A percentile compares a stretch with the other conserved stretches of the same genome.
These are phyloP conservation scores for Tetradesmus lagerheimii DNA, from an alignment of 139 green algal species.

Conservation along the genomic window DNA sequence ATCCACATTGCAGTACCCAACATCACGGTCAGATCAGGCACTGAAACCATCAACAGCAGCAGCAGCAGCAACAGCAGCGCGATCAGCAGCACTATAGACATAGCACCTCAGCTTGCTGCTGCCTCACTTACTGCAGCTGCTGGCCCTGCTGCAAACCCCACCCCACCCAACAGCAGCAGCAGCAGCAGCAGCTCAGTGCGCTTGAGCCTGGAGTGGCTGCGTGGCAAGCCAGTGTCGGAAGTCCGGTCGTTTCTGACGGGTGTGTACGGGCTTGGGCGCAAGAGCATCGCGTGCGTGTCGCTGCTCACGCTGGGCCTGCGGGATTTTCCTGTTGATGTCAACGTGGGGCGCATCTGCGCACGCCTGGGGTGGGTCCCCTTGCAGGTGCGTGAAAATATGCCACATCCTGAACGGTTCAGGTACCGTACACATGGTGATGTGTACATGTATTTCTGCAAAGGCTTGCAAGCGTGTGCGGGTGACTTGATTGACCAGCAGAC, in stretches of 20 bases:
- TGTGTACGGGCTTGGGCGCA: slow-evolving; percentile 75
- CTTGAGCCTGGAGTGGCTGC: slow-evolving; percentile 76
- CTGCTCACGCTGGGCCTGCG: slow-evolving; percentile 70
- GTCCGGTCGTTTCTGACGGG: slow-evolving; percentile 35
- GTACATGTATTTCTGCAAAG: no score
- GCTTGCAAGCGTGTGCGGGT: no score
- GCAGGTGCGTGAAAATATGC: slow-evolving; percentile 38
- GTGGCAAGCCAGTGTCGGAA: slow-evolving; percentile 48
- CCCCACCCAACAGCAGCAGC: background rate
- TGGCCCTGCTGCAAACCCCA: background rate
- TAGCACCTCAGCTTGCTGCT: background rate
- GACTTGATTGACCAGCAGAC: no score
- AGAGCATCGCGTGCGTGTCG: slow-evolving; percentile 82
- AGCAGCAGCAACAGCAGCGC: background rate
- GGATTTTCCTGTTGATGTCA: slow-evolving; percentile 86
- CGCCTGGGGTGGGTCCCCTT: slow-evolving; percentile 83
- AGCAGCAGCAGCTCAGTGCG: slow-evolving; percentile 27
- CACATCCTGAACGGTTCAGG: no score
- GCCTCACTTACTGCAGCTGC: background rate
- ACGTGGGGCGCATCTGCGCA: slow-evolving; percentile 82
- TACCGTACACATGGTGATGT: no score
- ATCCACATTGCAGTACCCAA: slow-evolving; percentile 17
- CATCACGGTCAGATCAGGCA: background rate
- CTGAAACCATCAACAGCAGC: background rate
- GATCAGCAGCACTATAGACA: no score